phyloP scores from a whole-genome alignment of 202 grass and related monocot species.

The Zizania palustris region DNA sequence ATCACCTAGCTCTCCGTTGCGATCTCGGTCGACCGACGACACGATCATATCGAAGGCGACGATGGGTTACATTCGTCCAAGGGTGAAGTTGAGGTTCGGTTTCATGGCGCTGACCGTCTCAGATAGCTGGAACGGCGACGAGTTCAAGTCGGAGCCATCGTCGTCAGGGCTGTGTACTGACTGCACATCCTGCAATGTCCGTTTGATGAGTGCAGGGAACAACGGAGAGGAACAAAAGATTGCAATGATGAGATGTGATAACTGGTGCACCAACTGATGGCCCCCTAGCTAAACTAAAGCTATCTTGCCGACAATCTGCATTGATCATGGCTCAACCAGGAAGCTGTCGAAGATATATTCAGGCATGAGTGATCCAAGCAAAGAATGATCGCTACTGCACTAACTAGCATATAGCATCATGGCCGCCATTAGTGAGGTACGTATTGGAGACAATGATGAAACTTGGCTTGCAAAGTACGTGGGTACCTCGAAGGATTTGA shows the following conservation, averaged over 20 bases:
- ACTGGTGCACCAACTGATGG: slow-evolving; percentile 22
- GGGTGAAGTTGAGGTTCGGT: slow-evolving; percentile 79
- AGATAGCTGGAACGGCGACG: slow-evolving; percentile 42
- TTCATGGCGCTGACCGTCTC: slow-evolving; percentile 48
- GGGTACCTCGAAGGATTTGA: slow-evolving; percentile 75
- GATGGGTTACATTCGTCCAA: slow-evolving; percentile 46
- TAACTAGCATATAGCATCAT: slow-evolving; percentile 46
- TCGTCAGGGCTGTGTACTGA: slow-evolving; percentile 46
- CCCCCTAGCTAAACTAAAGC: background rate
- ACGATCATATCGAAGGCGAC: background rate
- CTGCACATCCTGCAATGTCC: slow-evolving; percentile 55
- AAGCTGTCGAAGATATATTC: slow-evolving; percentile 27
- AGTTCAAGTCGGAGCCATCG: slow-evolving; percentile 49
- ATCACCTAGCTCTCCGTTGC: background rate
- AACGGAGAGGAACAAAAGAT: slow-evolving; percentile 25
- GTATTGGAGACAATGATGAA: slow-evolving; percentile 68
- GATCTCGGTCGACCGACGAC: background rate
- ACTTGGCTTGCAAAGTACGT: slow-evolving; percentile 15
- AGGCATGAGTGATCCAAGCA: slow-evolving; percentile 7
- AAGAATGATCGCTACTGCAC: slow-evolving; percentile 51
- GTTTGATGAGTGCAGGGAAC: background rate
- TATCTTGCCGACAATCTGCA: slow-evolving; percentile 42
- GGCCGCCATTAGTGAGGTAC: background rate
- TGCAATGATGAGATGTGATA: slow-evolving; percentile 12
- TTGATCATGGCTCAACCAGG: slow-evolving; percentile 40